Percentiles rank a stretch among this genome's conserved stretches.
Conservation (phyloP, 495 filamentous ascomycete species). For the Aspergillus taichungensis region DNA sequence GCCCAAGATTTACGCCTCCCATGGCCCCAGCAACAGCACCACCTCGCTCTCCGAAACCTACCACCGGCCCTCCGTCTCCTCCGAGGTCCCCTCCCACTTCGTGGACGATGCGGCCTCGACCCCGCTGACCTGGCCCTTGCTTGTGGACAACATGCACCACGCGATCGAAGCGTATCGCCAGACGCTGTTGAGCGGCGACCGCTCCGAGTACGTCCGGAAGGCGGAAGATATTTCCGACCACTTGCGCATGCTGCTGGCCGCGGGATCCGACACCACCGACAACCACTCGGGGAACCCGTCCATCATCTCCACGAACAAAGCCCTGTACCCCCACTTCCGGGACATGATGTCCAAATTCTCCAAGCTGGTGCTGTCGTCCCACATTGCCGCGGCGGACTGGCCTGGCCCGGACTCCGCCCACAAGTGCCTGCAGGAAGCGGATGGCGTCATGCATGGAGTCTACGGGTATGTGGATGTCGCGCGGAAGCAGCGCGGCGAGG, state of each 20-base stretch:
- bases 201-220: constrained; percentile 81
- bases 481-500: constrained; percentile 79
- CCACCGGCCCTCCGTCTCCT: constrained; percentile 43
- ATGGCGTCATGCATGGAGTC: constrained; percentile 86
- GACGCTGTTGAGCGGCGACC: constrained; percentile 66
- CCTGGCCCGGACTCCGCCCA: constrained; percentile 75
- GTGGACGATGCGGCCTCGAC: constrained; percentile 72
- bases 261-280: constrained; percentile 92
- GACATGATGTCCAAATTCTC: constrained; percentile 99
- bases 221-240: constrained; percentile 98
- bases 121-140: constrained; percentile 75
- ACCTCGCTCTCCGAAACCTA: constrained; percentile 29
- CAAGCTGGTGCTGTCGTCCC: constrained; percentile 95
- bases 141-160: constrained; percentile 83
- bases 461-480: constrained; percentile 95
- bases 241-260: constrained; percentile 83
- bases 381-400: constrained; percentile 93
- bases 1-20: constrained; percentile 18
- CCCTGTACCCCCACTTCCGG: constrained; percentile 91
- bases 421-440: constrained; percentile 92
- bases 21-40: constrained; percentile 20
- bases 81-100: constrained; percentile 67
- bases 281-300: constrained; percentile 98
- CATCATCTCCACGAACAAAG: constrained; percentile 97
- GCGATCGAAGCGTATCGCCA: constrained; percentile 83